A percentile compares a stretch with the other conserved stretches of the same genome.
Evolutionary conservation across 495 filamentous ascomycete genomes (phyloP).

Genomic region (Annulohypoxylon maeteangense): DNA sequence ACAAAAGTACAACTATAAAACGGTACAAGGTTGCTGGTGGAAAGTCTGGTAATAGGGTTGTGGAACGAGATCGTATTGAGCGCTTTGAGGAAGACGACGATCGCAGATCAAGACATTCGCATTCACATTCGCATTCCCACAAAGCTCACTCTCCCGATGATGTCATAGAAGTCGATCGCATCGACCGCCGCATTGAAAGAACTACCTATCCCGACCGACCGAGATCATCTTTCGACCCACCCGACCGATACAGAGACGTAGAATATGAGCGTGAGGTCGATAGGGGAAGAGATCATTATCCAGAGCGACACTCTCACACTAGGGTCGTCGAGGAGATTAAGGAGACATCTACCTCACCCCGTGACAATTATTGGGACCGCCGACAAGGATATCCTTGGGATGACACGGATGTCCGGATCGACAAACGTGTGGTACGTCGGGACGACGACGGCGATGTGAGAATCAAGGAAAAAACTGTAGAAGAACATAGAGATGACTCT

Average conservation of each 20-base stretch:
- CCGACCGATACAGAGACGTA: slow-evolving; percentile 62
- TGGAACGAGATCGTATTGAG: slow-evolving; percentile 52
- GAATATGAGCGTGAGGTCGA: slow-evolving; percentile 67
- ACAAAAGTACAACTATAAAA: slow-evolving; percentile 62
- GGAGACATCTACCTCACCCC: slow-evolving; percentile 50
- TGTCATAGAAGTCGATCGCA: slow-evolving; percentile 59
- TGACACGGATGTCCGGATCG: slow-evolving; percentile 56
- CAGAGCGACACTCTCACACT: slow-evolving; percentile 44
- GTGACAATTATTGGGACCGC: slow-evolving; percentile 55
- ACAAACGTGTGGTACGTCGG: slow-evolving; percentile 56
- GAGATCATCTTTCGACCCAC: slow-evolving; percentile 57
- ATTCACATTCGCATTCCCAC: slow-evolving; percentile 52
- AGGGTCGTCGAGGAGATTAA: slow-evolving; percentile 54
- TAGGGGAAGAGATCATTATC: slow-evolving; percentile 46
- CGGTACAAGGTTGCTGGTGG: slow-evolving; percentile 62
- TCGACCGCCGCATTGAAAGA: slow-evolving; percentile 60
- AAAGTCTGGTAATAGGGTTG: slow-evolving; percentile 49
- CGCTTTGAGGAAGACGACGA: slow-evolving; percentile 64
- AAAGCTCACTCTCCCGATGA: slow-evolving; percentile 50
- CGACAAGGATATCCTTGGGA: slow-evolving; percentile 51
- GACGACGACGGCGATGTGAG: slow-evolving; percentile 46
- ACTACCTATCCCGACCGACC: slow-evolving; percentile 58
- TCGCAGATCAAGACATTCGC: slow-evolving; percentile 56
- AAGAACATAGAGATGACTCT: slow-evolving; percentile 42
- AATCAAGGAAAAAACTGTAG: slow-evolving; percentile 43